Evolutionary conservation across 225 moss, liverwort and hornwort species (phyloP).

Genomic region (Physcomitrellopsis africana): DNA sequence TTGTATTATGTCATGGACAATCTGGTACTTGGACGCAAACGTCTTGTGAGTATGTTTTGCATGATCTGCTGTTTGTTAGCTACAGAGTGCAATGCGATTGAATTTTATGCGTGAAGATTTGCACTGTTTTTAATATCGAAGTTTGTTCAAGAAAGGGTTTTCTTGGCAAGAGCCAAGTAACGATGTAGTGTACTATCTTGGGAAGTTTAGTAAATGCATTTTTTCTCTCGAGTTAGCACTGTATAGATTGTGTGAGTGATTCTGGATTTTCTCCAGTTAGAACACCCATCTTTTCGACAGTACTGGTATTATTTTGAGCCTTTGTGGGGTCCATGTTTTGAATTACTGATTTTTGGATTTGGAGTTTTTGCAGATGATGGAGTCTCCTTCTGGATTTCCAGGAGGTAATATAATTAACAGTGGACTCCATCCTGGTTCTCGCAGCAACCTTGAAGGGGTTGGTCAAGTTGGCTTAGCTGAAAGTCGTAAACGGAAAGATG

Average conservation of each 20-base stretch:
- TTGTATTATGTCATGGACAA: slow-evolving; percentile 10
- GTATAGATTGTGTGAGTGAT: background rate
- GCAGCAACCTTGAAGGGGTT: slow-evolving; percentile 57
- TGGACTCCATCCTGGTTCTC: slow-evolving; percentile 74
- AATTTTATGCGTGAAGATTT: slow-evolving; percentile 16
- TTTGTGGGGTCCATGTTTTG: slow-evolving; percentile 6
- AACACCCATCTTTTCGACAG: background rate
- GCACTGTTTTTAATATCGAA: slow-evolving; percentile 18
- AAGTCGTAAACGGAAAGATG: slow-evolving; percentile 82
- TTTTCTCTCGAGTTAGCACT: background rate
- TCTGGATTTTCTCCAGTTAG: background rate
- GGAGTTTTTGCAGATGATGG: slow-evolving; percentile 60
- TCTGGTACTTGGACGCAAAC: slow-evolving; percentile 1
- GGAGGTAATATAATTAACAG: slow-evolving; percentile 56
- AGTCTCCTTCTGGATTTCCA: slow-evolving; percentile 44
- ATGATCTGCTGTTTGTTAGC: slow-evolving; percentile 8
- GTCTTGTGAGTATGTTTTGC: slow-evolving; percentile 23
- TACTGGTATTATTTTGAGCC: background rate
- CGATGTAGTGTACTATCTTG: slow-evolving; percentile 17
- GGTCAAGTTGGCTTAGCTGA: slow-evolving; percentile 59
- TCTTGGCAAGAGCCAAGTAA: slow-evolving; percentile 16
- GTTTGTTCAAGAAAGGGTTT: background rate
- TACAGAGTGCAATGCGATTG: background rate
- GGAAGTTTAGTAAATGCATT: background rate
- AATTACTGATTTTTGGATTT: slow-evolving; percentile 19